Percentiles rank a stretch among this genome's conserved stretches.
phyloP scores from a whole-genome alignment of 2,329 filamentous ascomycete species.

The Colletotrichum costaricense region DNA sequence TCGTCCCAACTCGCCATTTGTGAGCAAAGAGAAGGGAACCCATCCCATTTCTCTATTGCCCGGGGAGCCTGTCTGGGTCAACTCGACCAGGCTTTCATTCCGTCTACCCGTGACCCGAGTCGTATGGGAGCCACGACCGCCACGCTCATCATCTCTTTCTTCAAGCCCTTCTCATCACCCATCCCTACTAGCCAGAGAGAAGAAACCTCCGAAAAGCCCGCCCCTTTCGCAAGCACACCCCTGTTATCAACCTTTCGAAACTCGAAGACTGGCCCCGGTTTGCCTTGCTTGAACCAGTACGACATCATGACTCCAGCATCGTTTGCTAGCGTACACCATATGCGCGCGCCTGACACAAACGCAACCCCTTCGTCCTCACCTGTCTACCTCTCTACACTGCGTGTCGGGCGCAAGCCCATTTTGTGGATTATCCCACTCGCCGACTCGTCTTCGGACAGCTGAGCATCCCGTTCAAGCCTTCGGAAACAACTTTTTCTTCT shows the following conservation, averaged over 20 bases:
- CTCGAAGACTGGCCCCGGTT: not conserved
- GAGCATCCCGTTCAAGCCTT: slow-evolving; percentile 9
- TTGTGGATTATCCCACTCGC: not conserved
- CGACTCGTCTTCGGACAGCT: not conserved
- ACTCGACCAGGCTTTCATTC: slow-evolving; percentile 17
- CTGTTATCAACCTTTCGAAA: slow-evolving; percentile 14
- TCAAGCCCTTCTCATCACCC: not conserved
- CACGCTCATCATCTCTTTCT: not conserved
- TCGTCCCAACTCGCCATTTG: slow-evolving; percentile 3
- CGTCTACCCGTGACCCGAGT: slow-evolving; percentile 24
- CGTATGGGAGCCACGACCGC: slow-evolving; percentile 16
- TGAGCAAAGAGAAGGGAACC: not conserved
- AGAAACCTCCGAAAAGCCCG: slow-evolving; percentile 16
- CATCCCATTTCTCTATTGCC: not conserved
- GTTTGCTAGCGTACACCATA: slow-evolving; percentile 7
- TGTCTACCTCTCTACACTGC: not conserved
- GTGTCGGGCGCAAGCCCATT: not conserved
- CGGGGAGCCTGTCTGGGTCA: not conserved
- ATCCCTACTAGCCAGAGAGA: slow-evolving; percentile 9
- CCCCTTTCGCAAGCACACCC: slow-evolving; percentile 11
- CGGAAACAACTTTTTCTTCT: slow-evolving; percentile 14
- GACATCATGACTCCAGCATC: slow-evolving; percentile 18
- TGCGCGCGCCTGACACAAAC: slow-evolving; percentile 23
- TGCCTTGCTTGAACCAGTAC: not conserved
- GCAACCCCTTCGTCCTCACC: not conserved